Base-by-base conservation (phyloP, 2,329 filamentous ascomycete genomes). In the Colletotrichum sp. region DNA sequence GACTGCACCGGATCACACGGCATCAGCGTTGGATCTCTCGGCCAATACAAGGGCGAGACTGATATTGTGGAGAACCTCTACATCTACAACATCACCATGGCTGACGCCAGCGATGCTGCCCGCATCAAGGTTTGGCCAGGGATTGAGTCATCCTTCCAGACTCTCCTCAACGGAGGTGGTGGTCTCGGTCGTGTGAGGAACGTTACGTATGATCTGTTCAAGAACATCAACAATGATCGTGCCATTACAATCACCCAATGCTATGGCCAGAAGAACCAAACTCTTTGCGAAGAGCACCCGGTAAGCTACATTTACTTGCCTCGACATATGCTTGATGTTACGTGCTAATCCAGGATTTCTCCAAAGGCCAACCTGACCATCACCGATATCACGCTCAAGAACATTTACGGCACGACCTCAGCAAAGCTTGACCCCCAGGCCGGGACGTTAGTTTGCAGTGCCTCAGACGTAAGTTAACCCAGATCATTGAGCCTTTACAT, bases 121-220 rank as follows among this genome's bases (percentile, higher is more conserved):
- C 90, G 93, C 72, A 94, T 95, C 84, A 95, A 95, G 82, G 92
- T 92, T 77, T 93, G 91, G 91, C 90, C 91, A 1, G 90, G 90
- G 38, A 78, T 85, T 16, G 74, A 77, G 3, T 87, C 89, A 3
- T 88, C 87, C 0, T 83, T 92, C 12, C 90, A 88, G 12, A 89
- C 87, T 21, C 89, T 92, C 71, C 86, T 92, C 0, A 89, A 92
- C 82, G 91, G 91, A n/a, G 91, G 91, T 32, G 91, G 91, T n/a
- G 91, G 91, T 21, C 71, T 70, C 7, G 78, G 91, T 32, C 82
- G 83, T 43, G 90, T 93, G 34, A 86, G 86, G 75, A 93, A 93
- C 81, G 87, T 93, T 76, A 92, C 91, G 10, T 93, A 92, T 82
- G 88, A 92, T 68, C 86, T 85, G n/a, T 90, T 93, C 85, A 79